Conservation (phyloP, 495 filamentous ascomycete species). For the Trichoderma reesei region DNA sequence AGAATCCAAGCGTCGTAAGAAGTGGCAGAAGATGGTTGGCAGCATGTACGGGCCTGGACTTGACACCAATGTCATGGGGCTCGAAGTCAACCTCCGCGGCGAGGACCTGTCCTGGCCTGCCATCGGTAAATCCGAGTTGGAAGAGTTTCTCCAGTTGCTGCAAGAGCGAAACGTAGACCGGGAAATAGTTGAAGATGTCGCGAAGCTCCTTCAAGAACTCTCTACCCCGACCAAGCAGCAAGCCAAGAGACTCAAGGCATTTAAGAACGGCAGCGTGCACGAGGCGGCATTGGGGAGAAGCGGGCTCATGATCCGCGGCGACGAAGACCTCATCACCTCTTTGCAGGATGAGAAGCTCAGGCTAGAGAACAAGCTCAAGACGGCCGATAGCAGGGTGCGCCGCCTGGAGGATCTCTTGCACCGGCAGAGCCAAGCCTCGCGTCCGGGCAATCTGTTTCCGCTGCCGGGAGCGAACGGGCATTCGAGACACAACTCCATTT, state of each 20-base stretch:
- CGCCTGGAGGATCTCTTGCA: conserved; percentile 91
- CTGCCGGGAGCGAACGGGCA: conserved; percentile 22
- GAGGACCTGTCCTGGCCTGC: conserved; percentile 72
- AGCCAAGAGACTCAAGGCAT: conserved; percentile 72
- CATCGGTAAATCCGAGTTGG: conserved; percentile 51
- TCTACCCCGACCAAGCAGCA: conserved; percentile 64
- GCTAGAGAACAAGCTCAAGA: conserved; percentile 70
- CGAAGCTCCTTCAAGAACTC: conserved; percentile 51
- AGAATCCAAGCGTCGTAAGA: conserved; percentile 76
- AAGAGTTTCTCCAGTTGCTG: conserved; percentile 53
- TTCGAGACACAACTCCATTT: conserved; percentile 32
- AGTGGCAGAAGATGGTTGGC: conserved; percentile 78
- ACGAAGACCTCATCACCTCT: conserved; percentile 61
- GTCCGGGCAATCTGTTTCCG: conserved; percentile 61
- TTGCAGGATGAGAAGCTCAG: conserved; percentile 71
- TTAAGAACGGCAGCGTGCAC: conserved; percentile 93
- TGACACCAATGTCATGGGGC: conserved; percentile 51
- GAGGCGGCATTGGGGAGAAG: conserved; percentile 69
- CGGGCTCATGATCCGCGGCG: conserved; percentile 68
- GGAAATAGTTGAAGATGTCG: conserved; percentile 39
- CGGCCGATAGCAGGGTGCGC: conserved; percentile 81
- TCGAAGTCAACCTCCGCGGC: conserved; percentile 78
- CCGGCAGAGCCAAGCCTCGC: conserved; percentile 63
- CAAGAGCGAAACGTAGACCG: conserved; percentile 42
- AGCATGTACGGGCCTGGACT: conserved; percentile 35